Evolutionary conservation across 495 filamentous ascomycete species (phyloP), one percentile per base, ranked within the genome.

Genomic region (Elasticomyces elasticus): DNA sequence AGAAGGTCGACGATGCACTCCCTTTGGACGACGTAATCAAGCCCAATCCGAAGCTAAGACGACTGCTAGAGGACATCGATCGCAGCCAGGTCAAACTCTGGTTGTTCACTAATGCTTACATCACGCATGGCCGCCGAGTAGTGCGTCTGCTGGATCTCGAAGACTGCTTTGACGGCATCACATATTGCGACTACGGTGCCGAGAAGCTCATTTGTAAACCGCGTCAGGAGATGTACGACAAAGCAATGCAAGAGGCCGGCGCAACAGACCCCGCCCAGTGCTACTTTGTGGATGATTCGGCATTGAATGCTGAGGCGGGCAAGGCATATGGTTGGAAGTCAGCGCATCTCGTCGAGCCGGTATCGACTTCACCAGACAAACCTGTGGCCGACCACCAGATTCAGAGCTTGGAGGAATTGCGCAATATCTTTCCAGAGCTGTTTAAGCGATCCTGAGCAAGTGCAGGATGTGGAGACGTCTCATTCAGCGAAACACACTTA

Each of bases 21-120:
- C 91, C 94, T 0, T 78, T 99, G 12, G 89, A 95, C 52, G 71
- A 72, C 9, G 78, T 96, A 66, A 81, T 99, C 63, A 82, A 74
- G 38, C 86, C 86, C 0, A 80, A 94, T 58, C 77, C 80, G 1
- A 72, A 79, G 49, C 75, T 99, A 47, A 83, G 87, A 42, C 71
- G 77, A 62, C 66, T 99, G 45, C 79, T 99, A 24, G 71, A 79
- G 64, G 85, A 89, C 55, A 78, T 97, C 51, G 87, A 95, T 69
- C 78, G 61, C 46, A 74, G 52, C 45, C 95, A 92, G 62, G 86
- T 95, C 58, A 86, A 82, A 64, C 71, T 86, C 19, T 97, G 94
- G 94, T 78, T 99, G 2, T 81, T 99, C 54, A 99, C 94, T 0
- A 99, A 99, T 64, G 94, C 94, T 35, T 94, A 96, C 63, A 70